Evolutionary conservation across 441 rosid species (phyloP).

Genomic region (Adansonia rubrostipa): DNA sequence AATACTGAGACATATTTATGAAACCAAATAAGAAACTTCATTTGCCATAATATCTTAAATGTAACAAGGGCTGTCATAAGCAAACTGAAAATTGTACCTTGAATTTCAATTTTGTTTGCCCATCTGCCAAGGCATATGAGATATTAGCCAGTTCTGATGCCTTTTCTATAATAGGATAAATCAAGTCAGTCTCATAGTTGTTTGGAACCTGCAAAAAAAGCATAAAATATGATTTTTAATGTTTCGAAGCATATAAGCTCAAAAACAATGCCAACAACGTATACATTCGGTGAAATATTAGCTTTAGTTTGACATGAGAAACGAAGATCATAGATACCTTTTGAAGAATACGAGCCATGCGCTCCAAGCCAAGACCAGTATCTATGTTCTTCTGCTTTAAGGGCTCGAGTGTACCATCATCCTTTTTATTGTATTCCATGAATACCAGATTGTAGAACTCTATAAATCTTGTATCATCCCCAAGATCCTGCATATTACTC

Average conservation of each 20-base stretch:
- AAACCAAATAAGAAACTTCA: constrained; percentile 10
- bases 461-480: constrained; percentile 87
- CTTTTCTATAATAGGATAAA: constrained; percentile 80
- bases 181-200: constrained; percentile 95
- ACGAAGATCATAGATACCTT: constrained; percentile 43
- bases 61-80: constrained; percentile 10
- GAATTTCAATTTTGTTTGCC: constrained; percentile 55
- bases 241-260: constrained; percentile 7
- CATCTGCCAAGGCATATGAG: constrained; percentile 62
- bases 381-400: constrained; percentile 90
- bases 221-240: neutral
- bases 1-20: constrained; percentile 15
- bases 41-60: constrained; percentile 7
- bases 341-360: constrained; percentile 90
- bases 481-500: constrained; percentile 68
- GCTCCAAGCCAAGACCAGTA: constrained; percentile 96
- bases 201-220: constrained; percentile 72
- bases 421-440: constrained; percentile 91
- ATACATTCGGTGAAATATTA: constrained; percentile 12
- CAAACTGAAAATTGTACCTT: constrained; percentile 51
- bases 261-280: neutral
- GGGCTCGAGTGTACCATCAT: constrained; percentile 81
- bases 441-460: constrained; percentile 94
- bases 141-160: constrained; percentile 71
- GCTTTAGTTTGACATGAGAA: constrained; percentile 27